These are phyloP conservation scores for Calonectria ilicicola DNA, from an alignment of 2,329 filamentous ascomycete genomes.

Conservation along the genomic window DNA sequence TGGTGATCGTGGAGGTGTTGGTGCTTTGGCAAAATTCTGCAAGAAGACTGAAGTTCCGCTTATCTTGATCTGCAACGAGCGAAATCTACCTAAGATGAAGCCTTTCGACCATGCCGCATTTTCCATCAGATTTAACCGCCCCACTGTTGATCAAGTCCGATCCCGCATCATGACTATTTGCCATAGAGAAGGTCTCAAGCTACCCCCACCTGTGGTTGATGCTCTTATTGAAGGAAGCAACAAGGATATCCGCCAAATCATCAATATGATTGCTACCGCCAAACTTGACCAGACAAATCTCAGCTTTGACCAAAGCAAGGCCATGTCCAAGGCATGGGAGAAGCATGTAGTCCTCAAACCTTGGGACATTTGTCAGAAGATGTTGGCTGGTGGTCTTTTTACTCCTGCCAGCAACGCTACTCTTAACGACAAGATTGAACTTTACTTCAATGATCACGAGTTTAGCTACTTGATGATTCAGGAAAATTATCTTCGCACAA, in stretches of 20 bases:
- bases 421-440: slow-evolving; percentile 96
- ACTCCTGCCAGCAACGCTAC: slow-evolving; percentile 84
- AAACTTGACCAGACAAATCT: slow-evolving; percentile 87
- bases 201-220: slow-evolving; percentile 86
- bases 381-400: slow-evolving; percentile 90
- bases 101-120: slow-evolving; percentile 90
- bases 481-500: slow-evolving; percentile 93
- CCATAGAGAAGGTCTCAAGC: slow-evolving; percentile 88
- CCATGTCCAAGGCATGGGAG: slow-evolving; percentile 98
- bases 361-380: slow-evolving; percentile 97
- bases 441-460: slow-evolving; percentile 99
- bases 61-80: slow-evolving; percentile 98
- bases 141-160: slow-evolving; percentile 90
- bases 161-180: slow-evolving; percentile 96
- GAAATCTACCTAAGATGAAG: slow-evolving; percentile 95
- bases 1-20: slow-evolving; percentile 94
- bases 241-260: slow-evolving; percentile 96
- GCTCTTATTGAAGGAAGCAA: slow-evolving; percentile 95
- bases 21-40: slow-evolving; percentile 92
- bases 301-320: slow-evolving; percentile 86
- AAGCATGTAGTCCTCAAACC: slow-evolving; percentile 97
- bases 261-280: slow-evolving; percentile 97
- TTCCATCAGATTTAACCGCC: slow-evolving; percentile 88
- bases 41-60: slow-evolving; percentile 95
- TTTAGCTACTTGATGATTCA: slow-evolving; percentile 98